Evolutionary conservation across 2,329 filamentous ascomycete genomes (phyloP).

Genomic region (Alternaria burnsii): DNA sequence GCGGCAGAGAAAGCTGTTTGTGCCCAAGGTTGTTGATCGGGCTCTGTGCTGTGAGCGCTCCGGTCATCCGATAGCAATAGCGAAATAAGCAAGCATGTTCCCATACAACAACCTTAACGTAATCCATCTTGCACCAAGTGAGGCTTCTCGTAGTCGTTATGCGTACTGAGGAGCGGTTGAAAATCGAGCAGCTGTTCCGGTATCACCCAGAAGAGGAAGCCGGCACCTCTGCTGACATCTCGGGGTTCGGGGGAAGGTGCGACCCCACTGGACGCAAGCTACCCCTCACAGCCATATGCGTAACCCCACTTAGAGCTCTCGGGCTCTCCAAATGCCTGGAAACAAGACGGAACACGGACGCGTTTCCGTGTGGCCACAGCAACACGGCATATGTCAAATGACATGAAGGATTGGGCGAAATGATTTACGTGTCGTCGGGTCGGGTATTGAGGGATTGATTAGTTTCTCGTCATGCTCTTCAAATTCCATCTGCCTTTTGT

Average conservation of each 20-base stretch:
- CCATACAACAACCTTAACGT: neutral
- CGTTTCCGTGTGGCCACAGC: constrained; percentile 9
- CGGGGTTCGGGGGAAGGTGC: constrained; percentile 8
- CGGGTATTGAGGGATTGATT: constrained; percentile 6
- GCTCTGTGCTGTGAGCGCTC: neutral
- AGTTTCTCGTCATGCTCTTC: neutral
- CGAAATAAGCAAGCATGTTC: neutral
- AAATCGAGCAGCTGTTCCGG: neutral
- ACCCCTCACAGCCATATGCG: constrained; percentile 13
- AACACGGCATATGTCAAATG: constrained; percentile 12
- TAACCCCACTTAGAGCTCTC: constrained; percentile 11
- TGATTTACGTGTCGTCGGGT: constrained; percentile 5
- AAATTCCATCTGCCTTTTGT: neutral
- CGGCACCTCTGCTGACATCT: constrained; percentile 4
- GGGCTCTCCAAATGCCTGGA: neutral
- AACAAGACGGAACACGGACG: constrained; percentile 6
- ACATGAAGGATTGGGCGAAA: constrained; percentile 2
- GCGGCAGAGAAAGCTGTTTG: neutral
- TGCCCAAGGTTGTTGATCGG: neutral
- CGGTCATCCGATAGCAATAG: neutral
- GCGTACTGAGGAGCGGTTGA: neutral
- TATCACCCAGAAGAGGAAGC: constrained; percentile 6
- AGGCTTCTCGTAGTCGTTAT: neutral
- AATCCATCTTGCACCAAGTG: neutral
- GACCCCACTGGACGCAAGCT: constrained; percentile 13